A percentile compares a stretch with the other conserved stretches of the same genome.
phyloP scores from a whole-genome alignment of 306 rosid species.

The Rosa lucieae region DNA sequence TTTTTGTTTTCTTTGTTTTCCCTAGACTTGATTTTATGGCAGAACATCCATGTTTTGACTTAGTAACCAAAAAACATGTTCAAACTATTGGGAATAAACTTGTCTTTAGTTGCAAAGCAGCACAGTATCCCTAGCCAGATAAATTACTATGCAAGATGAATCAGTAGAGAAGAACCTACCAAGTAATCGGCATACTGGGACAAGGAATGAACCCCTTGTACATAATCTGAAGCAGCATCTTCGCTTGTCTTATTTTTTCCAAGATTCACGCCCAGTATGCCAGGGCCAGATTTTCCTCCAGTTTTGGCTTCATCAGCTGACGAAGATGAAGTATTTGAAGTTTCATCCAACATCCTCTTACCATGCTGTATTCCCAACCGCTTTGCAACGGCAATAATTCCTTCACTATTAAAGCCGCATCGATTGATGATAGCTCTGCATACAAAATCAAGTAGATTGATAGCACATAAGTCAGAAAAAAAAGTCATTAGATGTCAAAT shows the following conservation, averaged over 20 bases:
- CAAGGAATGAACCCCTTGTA: constrained; percentile 95
- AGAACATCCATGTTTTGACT: neutral
- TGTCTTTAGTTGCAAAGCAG: neutral
- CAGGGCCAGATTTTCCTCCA: constrained; percentile 99
- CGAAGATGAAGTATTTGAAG: constrained; percentile 57
- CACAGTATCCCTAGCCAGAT: neutral
- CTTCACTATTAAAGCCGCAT: constrained; percentile 94
- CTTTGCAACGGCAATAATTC: constrained; percentile 96
- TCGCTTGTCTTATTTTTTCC: constrained; percentile 97
- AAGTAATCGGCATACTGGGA: constrained; percentile 97
- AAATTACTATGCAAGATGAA: neutral
- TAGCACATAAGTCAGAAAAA: constrained; percentile 14
- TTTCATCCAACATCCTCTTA: constrained; percentile 91
- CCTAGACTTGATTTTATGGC: neutral
- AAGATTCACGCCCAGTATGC: constrained; percentile 95
- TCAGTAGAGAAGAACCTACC: constrained; percentile 45
- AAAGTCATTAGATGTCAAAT: constrained; percentile 19
- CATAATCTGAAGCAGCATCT: constrained; percentile 95
- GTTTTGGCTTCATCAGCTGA: constrained; percentile 64
- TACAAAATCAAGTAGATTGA: constrained; percentile 28
- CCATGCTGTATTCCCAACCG: constrained; percentile 92
- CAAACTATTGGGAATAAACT: neutral
- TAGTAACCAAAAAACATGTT: neutral
- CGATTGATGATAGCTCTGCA: constrained; percentile 92
- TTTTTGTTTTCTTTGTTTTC: neutral